Conservation (phyloP, 805 yeast species). For the Candida nanaspora region DNA sequence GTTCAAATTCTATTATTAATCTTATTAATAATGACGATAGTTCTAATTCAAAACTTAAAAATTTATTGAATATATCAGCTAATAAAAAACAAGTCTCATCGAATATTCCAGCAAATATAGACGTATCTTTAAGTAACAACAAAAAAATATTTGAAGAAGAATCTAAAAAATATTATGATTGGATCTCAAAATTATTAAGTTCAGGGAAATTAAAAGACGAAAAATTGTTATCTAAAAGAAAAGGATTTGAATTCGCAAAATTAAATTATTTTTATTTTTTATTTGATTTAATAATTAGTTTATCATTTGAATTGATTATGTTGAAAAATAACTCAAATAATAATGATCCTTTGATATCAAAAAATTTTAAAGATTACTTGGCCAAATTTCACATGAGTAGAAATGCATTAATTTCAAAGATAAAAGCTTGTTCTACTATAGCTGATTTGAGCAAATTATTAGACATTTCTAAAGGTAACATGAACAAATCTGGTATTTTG, state of each 20-base stretch:
- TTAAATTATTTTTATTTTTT: constrained; percentile 23
- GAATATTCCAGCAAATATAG: constrained; percentile 7
- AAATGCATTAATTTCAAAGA: background rate
- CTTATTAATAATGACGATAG: no score
- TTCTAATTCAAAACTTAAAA: background rate
- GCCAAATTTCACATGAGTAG: background rate
- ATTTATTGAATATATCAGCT: background rate
- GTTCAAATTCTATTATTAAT: no score
- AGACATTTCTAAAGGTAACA: background rate
- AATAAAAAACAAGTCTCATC: no score
- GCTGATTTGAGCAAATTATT: background rate
- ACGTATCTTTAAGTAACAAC: constrained; percentile 8
- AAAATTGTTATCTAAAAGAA: constrained; percentile 22
- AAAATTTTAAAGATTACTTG: background rate
- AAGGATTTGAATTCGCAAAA: constrained; percentile 23
- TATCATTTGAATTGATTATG: background rate
- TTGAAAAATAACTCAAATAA: constrained; percentile 3
- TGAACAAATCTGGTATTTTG: constrained; percentile 39
- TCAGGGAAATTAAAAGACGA: constrained; percentile 28
- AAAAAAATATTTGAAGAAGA: constrained; percentile 28
- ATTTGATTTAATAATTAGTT: constrained; percentile 12
- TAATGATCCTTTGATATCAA: background rate
- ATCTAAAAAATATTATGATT: constrained; percentile 28
- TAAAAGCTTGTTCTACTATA: constrained; percentile 2
- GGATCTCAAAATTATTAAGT: constrained; percentile 26